Evolutionary conservation across 768 basidiomycete species (phyloP), one percentile per base, ranked within the genome.

Genomic region (Candolleomyces eurysporus): DNA sequence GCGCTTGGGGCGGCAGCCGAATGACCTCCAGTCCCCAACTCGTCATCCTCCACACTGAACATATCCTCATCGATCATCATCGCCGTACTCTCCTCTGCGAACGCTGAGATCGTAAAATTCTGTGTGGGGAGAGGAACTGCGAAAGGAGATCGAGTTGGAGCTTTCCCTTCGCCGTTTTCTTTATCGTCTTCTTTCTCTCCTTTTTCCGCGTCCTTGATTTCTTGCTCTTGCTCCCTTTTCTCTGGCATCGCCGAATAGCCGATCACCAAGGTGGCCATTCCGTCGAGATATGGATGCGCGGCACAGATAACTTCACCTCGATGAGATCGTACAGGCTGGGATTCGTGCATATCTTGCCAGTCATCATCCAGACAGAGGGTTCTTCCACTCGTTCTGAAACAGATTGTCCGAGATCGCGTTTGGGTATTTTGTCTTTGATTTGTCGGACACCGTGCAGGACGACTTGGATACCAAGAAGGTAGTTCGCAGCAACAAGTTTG

Each of bases 61-160:
- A 92, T 91, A 48, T 93, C 94, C 60, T n/a, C n/a, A n/a, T n/a
- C n/a, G n/a, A n/a, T 96, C 94, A 61, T 95, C 95, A 58, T 97
- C 96, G 36, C 97, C 96, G 63, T 95, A 97, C 72, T 98, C 95
- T 96, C 94, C 71, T 98, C 97, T n/a, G 94, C 94, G 69, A 91
- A 96, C 2, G 96, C 92, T 14, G 90, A 88, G 51, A 98, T 85
- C 5, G 90, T 79, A 71, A 99, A 96, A 8, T 87, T 76, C 0
- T 84, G 77, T 10, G 86, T 87, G 0, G 94, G 96, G 3, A 98
- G 77, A 10, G n/a, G n/a, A n/a, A n/a, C n/a, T n/a, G n/a, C n/a
- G n/a, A n/a, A n/a, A n/a, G n/a, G 89, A 87, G 5, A 96, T 80
- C 1, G 87, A 86, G 17, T 69, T 72, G 5, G 73, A 74, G 40